Evolutionary conservation across 805 yeast species (phyloP), one percentile per base, ranked within the genome.

Genomic region (Candida nanaspora): DNA sequence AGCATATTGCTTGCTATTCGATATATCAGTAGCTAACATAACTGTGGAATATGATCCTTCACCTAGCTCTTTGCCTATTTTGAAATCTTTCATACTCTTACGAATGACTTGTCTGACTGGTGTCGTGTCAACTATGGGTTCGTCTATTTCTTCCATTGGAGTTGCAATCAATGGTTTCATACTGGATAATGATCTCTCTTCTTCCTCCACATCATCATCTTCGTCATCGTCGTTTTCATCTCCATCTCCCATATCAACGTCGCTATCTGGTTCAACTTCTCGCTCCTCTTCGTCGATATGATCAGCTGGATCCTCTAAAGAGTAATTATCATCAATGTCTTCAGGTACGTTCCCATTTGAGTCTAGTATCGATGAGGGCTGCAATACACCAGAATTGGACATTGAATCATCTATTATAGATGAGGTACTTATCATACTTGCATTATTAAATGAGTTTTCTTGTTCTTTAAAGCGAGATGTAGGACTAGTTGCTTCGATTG

Each of bases 11-110:
- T 69, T 60, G 51, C 76, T 66, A 10, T 83, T 80, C 46, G 77
- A 75, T 14, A 72, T 55, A 55, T 91, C 98, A 2, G 82, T 69
- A 1, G 95, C 98, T 41, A 87, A 78, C 47, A 80, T 81, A 9
- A 91, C 99, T 0, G 95, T 87, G 3, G 97, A 89, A 57, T 91
- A 93, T 2, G 97, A 87, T 2, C 99, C 99, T 59, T 88, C 96
- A 2, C 99, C 99, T 15, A 93, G 70, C 22, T 81, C 80, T 29
- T 84, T 79, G 14, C 96, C 96, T 52, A 93, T 80, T 48, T 78
- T 80, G 60, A 89, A 93, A 59, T 93, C 98, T 48, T 80, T 79
- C 21, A 87, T 93, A 18, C 81, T 63, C 52, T 62, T 62, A 28
- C 58, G 73, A 35, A 69, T 78, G 41, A 71, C 65, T 55, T 66